These are phyloP conservation scores for Nemania serpens DNA, from an alignment of 2,329 filamentous ascomycete genomes.

Conservation along the genomic window DNA sequence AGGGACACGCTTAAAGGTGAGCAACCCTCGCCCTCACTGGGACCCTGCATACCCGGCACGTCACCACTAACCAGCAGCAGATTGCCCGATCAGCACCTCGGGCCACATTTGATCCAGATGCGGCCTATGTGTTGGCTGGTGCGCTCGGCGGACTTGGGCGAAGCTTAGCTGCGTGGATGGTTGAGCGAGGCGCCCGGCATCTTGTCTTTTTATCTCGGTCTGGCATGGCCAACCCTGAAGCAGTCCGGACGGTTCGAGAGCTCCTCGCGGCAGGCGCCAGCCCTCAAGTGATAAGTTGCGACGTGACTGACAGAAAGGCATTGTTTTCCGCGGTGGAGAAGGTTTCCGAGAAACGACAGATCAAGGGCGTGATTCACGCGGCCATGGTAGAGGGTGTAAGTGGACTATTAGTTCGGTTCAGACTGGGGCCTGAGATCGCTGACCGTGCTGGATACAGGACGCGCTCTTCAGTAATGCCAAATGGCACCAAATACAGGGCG, in stretches of 20 bases:
- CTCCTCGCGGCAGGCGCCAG: neutral
- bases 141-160: conserved; percentile 44
- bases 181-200: conserved; percentile 37
- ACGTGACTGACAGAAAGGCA: neutral
- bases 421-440: neutral
- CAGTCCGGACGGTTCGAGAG: conserved; percentile 17
- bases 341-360: neutral
- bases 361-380: conserved; percentile 33
- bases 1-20: conserved; percentile 10
- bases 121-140: conserved; percentile 42
- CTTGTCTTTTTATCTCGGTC: conserved; percentile 42
- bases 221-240: conserved; percentile 30
- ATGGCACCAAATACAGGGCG: conserved; percentile 7
- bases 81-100: conserved; percentile 1
- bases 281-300: neutral
- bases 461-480: conserved; percentile 9
- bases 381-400: conserved; percentile 30
- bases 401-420: no score
- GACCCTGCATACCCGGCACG: neutral
- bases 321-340: neutral
- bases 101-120: conserved; percentile 3
- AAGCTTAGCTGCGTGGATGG: conserved; percentile 41
- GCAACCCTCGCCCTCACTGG: neutral
- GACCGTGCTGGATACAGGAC: no score
- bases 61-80: conserved; percentile 1